phyloP scores from a whole-genome alignment of 306 rosid species.

The Nissolia schottii region DNA sequence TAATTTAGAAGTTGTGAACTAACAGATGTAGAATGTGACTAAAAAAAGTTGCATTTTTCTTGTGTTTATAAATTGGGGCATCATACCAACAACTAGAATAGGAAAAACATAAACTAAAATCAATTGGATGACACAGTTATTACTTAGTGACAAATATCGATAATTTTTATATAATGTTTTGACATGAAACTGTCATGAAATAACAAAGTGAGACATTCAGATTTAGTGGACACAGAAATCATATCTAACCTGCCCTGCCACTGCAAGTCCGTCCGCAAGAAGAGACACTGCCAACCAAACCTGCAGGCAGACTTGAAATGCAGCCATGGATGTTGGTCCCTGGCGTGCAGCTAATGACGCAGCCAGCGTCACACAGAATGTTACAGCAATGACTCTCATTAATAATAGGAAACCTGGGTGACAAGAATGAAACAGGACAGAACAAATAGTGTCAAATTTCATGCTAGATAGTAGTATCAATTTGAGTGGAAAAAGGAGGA shows the following conservation, averaged over 20 bases:
- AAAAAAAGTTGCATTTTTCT: neutral
- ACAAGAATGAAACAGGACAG: slow-evolving; percentile 18
- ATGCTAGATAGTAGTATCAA: neutral
- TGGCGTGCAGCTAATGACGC: slow-evolving; percentile 89
- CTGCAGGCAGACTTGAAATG: slow-evolving; percentile 94
- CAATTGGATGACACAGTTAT: neutral
- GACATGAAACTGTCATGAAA: neutral
- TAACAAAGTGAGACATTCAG: neutral
- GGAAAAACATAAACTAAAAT: neutral
- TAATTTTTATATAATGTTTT: neutral
- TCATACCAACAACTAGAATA: neutral
- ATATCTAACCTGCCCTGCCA: slow-evolving; percentile 87
- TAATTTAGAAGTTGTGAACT: neutral
- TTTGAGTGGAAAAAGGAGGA: neutral
- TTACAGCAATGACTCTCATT: slow-evolving; percentile 90
- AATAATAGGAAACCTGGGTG: slow-evolving; percentile 72
- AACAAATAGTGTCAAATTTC: slow-evolving; percentile 11
- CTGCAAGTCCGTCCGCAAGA: slow-evolving; percentile 94
- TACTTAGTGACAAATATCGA: neutral
- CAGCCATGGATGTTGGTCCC: slow-evolving; percentile 92
- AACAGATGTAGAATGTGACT: neutral
- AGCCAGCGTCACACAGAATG: slow-evolving; percentile 91
- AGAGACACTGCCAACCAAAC: slow-evolving; percentile 93
- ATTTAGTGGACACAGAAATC: neutral
- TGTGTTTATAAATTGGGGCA: neutral